phyloP scores from a whole-genome alignment of 2,329 filamentous ascomycete species.

The Paraphaeosphaeria sporulosa region DNA sequence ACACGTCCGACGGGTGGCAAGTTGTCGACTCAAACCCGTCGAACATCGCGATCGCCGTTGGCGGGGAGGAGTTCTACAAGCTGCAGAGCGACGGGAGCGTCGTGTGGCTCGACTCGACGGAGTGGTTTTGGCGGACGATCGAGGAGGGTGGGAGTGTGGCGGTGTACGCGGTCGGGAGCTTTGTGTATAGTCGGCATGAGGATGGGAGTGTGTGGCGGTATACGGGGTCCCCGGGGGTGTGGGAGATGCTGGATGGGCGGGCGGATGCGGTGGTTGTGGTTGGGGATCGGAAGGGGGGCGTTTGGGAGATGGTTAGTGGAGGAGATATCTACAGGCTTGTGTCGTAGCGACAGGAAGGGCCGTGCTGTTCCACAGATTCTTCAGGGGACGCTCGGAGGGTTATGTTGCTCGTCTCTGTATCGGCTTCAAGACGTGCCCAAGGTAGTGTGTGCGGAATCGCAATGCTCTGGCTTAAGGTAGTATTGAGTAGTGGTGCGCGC shows the following conservation, averaged over 20 bases:
- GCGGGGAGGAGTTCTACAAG: constrained; percentile 41
- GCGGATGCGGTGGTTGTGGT: constrained; percentile 19
- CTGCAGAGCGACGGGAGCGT: constrained; percentile 32
- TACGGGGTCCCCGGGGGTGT: constrained; percentile 34
- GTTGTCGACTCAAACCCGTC: constrained; percentile 33
- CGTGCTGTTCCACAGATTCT: too few species aligned
- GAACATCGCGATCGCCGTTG: constrained; percentile 34
- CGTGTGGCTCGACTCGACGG: constrained; percentile 34
- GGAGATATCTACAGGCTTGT: constrained; percentile 34
- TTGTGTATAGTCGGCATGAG: constrained; percentile 32
- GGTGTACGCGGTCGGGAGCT: constrained; percentile 28
- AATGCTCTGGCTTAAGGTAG: too few species aligned
- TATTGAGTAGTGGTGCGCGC: too few species aligned
- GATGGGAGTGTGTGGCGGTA: constrained; percentile 40
- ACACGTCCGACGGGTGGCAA: constrained; percentile 28
- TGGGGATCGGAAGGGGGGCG: constrained; percentile 32
- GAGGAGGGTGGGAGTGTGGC: constrained; percentile 24
- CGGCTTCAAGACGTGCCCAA: too few species aligned
- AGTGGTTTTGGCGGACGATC: constrained; percentile 32
- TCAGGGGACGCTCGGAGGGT: too few species aligned
- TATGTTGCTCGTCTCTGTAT: too few species aligned
- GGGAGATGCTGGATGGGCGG: constrained; percentile 36
- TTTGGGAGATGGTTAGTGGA: constrained; percentile 30
- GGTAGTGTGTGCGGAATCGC: too few species aligned
- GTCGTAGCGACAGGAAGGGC: constrained; percentile 16